These are phyloP conservation scores for Boletus eberwhitei DNA, from an alignment of 768 basidiomycete genomes.

Conservation along the genomic window DNA sequence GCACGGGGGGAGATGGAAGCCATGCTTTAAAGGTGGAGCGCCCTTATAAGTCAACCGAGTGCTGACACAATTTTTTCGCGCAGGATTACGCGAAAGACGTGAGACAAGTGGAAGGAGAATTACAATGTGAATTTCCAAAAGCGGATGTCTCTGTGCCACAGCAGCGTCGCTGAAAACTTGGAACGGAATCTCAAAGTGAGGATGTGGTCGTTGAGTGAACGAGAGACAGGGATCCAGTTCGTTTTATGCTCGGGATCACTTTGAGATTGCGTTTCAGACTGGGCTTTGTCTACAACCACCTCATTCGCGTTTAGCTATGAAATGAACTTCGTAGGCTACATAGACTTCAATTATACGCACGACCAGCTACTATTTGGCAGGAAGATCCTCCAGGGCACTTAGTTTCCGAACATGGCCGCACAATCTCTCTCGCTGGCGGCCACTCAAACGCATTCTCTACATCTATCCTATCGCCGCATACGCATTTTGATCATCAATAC, in stretches of 20 bases:
- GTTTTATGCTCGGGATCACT: not conserved
- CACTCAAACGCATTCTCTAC: slow-evolving; percentile 38
- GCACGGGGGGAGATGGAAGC: slow-evolving; percentile 44
- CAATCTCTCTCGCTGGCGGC: slow-evolving; percentile 13
- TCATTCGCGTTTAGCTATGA: not conserved
- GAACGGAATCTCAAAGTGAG: not conserved
- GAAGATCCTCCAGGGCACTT: slow-evolving; percentile 39
- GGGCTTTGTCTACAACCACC: not conserved
- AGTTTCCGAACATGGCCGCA: slow-evolving; percentile 49
- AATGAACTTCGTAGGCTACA: not conserved
- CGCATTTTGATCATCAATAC: slow-evolving; percentile 50
- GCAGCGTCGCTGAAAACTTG: not conserved
- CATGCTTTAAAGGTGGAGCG: slow-evolving; percentile 25
- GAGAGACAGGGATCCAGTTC: not conserved
- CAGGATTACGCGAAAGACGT: slow-evolving; percentile 13
- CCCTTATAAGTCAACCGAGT: not conserved
- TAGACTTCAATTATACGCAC: not conserved
- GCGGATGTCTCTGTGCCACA: not conserved
- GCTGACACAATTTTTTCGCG: not conserved
- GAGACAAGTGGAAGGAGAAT: not conserved
- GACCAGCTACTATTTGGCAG: slow-evolving; percentile 14
- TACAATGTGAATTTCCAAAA: not conserved
- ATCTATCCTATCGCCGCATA: slow-evolving; percentile 52
- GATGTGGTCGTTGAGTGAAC: not conserved
- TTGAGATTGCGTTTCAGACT: slow-evolving; percentile 5